phyloP scores from a whole-genome alignment of 78 protist species.

The Polysphondylium violaceum region DNA sequence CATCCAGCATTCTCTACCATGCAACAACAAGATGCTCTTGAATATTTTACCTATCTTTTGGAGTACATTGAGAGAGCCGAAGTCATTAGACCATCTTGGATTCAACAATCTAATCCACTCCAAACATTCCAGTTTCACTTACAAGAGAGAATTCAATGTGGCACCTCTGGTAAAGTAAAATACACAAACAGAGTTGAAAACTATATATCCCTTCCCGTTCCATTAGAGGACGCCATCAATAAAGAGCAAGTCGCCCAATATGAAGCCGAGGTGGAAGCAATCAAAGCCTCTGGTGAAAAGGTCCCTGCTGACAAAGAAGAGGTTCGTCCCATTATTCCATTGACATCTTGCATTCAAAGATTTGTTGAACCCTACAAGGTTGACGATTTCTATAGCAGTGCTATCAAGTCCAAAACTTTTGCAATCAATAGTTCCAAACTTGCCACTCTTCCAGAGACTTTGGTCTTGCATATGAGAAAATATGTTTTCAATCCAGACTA shows the following conservation, averaged over 20 bases:
- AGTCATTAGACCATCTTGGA: conserved; percentile 49
- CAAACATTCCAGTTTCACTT: conserved; percentile 38
- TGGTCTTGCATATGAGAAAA: conserved; percentile 84
- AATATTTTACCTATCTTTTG: conserved; percentile 87
- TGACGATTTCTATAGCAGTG: conserved; percentile 81
- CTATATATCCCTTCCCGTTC: conserved; percentile 58
- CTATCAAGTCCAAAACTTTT: conserved; percentile 68
- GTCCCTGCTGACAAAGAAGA: conserved; percentile 33
- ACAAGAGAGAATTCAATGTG: conserved; percentile 87
- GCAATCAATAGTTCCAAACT: conserved; percentile 73
- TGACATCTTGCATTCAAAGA: conserved; percentile 57
- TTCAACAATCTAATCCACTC: conserved; percentile 31
- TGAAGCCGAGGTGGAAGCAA: conserved; percentile 5
- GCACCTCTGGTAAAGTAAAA: conserved; percentile 62
- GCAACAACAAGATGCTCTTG: conserved; percentile 95
- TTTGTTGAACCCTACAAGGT: conserved; percentile 52
- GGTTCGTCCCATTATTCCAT: conserved; percentile 76
- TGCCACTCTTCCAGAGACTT: conserved; percentile 87
- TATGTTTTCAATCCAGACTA: conserved; percentile 86
- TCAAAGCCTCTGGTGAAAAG: conserved; percentile 16
- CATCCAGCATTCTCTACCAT: conserved; percentile 90
- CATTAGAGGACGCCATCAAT: conserved; percentile 79
- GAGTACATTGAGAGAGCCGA: conserved; percentile 54
- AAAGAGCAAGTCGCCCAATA: conserved; percentile 30
- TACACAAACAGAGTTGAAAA: conserved; percentile 71